Base-by-base conservation (phyloP, 441 rosid species). In the Jatropha podagrica region DNA sequence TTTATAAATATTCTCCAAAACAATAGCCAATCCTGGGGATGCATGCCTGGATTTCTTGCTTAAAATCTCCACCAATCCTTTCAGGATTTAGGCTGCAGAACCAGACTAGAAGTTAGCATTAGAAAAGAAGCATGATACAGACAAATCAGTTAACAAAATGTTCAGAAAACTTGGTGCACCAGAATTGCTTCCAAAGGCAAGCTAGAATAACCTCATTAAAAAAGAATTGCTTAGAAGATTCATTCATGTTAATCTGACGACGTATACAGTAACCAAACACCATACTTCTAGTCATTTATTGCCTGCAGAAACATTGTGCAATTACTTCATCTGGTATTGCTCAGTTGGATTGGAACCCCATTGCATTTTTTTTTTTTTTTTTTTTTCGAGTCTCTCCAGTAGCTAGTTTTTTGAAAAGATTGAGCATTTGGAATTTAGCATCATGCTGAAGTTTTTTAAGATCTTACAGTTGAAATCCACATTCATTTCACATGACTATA, bases 31-130 rank as follows among this genome's bases (percentile, higher is more conserved):
- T 51, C 76, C 11, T 11, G 15, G n/a, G 9, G 74, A 68, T 38
- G 70, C 76, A 69, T 81, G 90, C 97, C 80, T 95, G 99, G 79
- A 92, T 84, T 85, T 95, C 98, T 88, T 95, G 87, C 87, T 88
- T 91, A 84, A 93, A 93, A 82, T 95, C 98, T 77, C 96, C 98
- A 59, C 95, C 97, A 76, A 92, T 88, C 81, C 99, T 87, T 80
- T 95, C 99, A 51, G 99, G 98, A 83, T 95, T 95, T 74, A 95
- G 74, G 85, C 99, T 95, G 75, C 60, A 76, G 10, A 68, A 40
- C 70, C 54, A 73, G 49, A 68, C 77, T 4, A 73, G 55, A 73
- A 64, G 68, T 79, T 23, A 26, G 58, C 12, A 69, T 26, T 26
- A 75, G 7, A 52, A 69, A 49, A 54, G 40, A 40, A 18, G 44